Base-by-base conservation (phyloP, 768 basidiomycete species). In the Lentinus tigrinus region DNA sequence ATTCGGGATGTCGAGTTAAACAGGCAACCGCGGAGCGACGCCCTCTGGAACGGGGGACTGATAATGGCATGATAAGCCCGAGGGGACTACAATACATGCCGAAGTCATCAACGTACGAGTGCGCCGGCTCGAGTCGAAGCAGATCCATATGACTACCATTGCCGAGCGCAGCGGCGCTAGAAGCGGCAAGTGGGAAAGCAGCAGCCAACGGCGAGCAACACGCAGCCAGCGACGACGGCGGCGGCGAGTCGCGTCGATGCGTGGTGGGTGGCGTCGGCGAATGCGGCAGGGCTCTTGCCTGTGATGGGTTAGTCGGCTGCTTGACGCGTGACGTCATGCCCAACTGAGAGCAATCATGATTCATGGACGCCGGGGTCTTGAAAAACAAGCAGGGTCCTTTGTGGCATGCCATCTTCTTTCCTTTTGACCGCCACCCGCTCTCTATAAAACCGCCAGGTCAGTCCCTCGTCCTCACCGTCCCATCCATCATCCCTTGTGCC, bases 21-120 rank as follows among this genome's bases (percentile, higher is more conserved):
- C 43, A 39, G 58, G 58, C 47, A 60, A 40, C 48, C 44, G 19
- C n/a, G 49, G 50, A 43, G 42, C 8, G 26, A 11, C 4, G 28
- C n/a, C 23, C 21, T 39, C 38, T 40, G 37, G 49, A 62, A 57
- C 38, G 54, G 60, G 60, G 63, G 57, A 62, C 56, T 65, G 63
- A 65, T 64, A 62, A 50, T 58, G 47, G 8, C 16, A 27, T 43
- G 61, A 58, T 62, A 62, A 62, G 53, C 56, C 51, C n/a, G 42
- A 16, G 21, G 47, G 13, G 24, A 11, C n/a, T 38, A 23, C 47
- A 39, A n/a, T 10, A 34, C 16, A 43, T 52, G 58, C 48, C 58
- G 53, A 46, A 26, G 58, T 39, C 36, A 38, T 21, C 21, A 24
- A 19, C 21, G 21, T 27, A 46, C 17, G n/a, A n/a, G n/a, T 44